These are phyloP conservation scores for Phlegmacium glaucopus DNA, from an alignment of 768 basidiomycete species.

Conservation along the genomic window DNA sequence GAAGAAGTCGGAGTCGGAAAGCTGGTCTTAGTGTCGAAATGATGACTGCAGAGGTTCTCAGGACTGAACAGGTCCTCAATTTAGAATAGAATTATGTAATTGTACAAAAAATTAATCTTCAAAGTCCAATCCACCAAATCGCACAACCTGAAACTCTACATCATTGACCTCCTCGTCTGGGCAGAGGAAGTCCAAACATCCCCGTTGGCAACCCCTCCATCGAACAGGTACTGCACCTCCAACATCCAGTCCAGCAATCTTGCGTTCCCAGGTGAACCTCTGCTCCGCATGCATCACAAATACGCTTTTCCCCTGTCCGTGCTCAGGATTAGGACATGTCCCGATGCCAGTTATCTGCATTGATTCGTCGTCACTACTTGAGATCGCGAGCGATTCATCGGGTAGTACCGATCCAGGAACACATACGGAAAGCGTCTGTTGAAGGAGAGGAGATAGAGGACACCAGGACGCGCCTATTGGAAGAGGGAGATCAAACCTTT, in stretches of 20 bases:
- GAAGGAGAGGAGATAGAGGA: slow-evolving; percentile 27
- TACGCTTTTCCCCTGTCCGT: slow-evolving; percentile 26
- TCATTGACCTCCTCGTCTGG: slow-evolving; percentile 11
- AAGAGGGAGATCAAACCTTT: slow-evolving; percentile 33
- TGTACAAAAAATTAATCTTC: slow-evolving; percentile 19
- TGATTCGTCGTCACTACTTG: slow-evolving; percentile 16
- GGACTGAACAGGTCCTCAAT: slow-evolving; percentile 29
- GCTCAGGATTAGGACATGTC: slow-evolving; percentile 47
- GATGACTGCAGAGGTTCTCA: not conserved
- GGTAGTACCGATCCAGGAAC: slow-evolving; percentile 35
- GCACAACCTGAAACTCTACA: slow-evolving; percentile 16
- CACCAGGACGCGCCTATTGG: slow-evolving; percentile 15
- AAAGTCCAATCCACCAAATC: slow-evolving; percentile 21
- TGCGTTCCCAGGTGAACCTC: slow-evolving; percentile 61
- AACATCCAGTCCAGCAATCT: slow-evolving; percentile 47
- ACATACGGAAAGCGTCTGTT: slow-evolving; percentile 30
- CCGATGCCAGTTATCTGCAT: slow-evolving; percentile 34
- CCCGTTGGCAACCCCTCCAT: slow-evolving; percentile 67
- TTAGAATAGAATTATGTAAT: slow-evolving; percentile 5
- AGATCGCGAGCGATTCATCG: slow-evolving; percentile 19
- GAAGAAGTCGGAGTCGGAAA: no score
- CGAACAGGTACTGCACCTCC: slow-evolving; percentile 54
- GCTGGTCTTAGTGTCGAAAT: not conserved
- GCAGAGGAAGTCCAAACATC: slow-evolving; percentile 61
- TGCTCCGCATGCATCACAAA: slow-evolving; percentile 61